Percentiles rank a stretch among this genome's conserved stretches.
These are phyloP conservation scores for Achaetomiella virescens DNA, from an alignment of 495 filamentous ascomycete species.

Conservation along the genomic window DNA sequence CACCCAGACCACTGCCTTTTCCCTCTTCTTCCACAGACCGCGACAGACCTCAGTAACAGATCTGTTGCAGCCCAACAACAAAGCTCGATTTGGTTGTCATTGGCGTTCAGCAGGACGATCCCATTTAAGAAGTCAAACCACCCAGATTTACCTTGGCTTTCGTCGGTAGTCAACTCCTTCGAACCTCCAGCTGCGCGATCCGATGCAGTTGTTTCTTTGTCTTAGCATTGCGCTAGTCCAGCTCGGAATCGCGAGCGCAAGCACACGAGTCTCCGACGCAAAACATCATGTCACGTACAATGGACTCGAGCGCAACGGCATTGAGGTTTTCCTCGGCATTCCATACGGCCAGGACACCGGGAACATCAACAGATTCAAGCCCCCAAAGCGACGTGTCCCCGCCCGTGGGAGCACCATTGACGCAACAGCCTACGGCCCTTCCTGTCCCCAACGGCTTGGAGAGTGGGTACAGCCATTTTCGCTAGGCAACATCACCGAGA, in stretches of 20 bases:
- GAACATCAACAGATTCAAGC: not conserved
- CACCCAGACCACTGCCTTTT: not conserved
- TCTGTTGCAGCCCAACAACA: not conserved
- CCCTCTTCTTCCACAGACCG: not conserved
- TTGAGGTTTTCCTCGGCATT: constrained; percentile 1
- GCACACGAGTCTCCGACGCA: not conserved
- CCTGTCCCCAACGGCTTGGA: not conserved
- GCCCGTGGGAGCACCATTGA: not conserved
- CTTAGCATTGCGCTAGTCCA: not conserved
- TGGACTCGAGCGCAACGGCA: not conserved
- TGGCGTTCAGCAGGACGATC: no score
- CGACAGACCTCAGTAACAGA: not conserved
- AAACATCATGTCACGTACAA: not conserved
- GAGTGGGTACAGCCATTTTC: not conserved
- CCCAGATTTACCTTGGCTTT: no score
- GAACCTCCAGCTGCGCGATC: no score
- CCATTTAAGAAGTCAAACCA: no score
- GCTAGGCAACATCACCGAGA: not conserved
- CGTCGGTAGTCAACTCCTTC: no score
- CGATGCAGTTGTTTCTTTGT: not conserved
- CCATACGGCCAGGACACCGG: not conserved
- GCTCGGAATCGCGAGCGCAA: not conserved
- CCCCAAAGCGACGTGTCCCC: not conserved
- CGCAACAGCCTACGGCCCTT: not conserved
- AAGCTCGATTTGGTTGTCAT: no score